phyloP scores from a whole-genome alignment of 352 stramenopile species.

The Albugo candida region DNA sequence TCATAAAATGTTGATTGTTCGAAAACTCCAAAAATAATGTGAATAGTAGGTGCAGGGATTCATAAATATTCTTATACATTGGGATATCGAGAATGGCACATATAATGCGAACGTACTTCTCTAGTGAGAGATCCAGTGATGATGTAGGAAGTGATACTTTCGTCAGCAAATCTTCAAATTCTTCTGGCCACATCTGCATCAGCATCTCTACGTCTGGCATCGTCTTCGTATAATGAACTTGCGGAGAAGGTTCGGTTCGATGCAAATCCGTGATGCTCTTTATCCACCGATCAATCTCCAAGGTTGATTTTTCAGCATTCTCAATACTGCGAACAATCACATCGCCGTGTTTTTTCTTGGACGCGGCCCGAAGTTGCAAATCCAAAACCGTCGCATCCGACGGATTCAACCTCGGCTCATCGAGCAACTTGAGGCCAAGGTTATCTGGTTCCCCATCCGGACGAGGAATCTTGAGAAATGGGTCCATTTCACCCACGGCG shows the following conservation, averaged over 20 bases:
- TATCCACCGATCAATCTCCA: slow-evolving; percentile 91
- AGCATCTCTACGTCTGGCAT: slow-evolving; percentile 91
- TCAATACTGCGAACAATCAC: slow-evolving; percentile 87
- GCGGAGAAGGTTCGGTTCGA: slow-evolving; percentile 78
- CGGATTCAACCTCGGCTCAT: slow-evolving; percentile 83
- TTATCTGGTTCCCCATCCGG: slow-evolving; percentile 79
- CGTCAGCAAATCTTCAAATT: slow-evolving; percentile 61
- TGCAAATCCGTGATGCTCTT: slow-evolving; percentile 90
- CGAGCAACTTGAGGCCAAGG: slow-evolving; percentile 84
- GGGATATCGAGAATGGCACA: slow-evolving; percentile 90
- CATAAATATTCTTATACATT: slow-evolving; percentile 86
- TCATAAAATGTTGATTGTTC: slow-evolving; percentile 88
- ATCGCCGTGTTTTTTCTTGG: slow-evolving; percentile 87
- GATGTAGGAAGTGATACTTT: slow-evolving; percentile 53
- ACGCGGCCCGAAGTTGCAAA: slow-evolving; percentile 84
- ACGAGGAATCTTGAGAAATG: slow-evolving; percentile 91
- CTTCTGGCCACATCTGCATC: slow-evolving; percentile 84
- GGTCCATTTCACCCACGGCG: slow-evolving; percentile 90
- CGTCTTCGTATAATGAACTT: slow-evolving; percentile 85
- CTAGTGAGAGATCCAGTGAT: slow-evolving; percentile 81
- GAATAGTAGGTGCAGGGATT: slow-evolving; percentile 91
- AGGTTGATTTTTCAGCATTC: slow-evolving; percentile 82
- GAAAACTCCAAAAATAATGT: slow-evolving; percentile 85
- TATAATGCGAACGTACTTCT: slow-evolving; percentile 85
- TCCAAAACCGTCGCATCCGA: slow-evolving; percentile 90